phyloP scores from a whole-genome alignment of 148 eudicot genomes.

The Simmondsia chinensis region DNA sequence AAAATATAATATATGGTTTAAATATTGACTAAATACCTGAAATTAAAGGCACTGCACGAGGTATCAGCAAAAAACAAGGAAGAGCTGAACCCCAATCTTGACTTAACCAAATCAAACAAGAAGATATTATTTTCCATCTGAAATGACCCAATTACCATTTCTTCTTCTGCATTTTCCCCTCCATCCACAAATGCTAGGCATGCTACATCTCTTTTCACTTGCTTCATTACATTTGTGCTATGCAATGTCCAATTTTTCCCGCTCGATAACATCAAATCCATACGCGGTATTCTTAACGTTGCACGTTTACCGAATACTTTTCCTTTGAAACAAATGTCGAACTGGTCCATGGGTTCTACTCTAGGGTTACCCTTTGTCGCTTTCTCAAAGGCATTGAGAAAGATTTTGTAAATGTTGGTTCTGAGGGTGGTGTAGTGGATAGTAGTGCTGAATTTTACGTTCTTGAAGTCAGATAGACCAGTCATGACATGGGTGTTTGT shows the following conservation, averaged over 20 bases:
- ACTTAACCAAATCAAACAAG: conserved; percentile 25
- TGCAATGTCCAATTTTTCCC: conserved; percentile 37
- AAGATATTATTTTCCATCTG: conserved; percentile 41
- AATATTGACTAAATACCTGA: no score
- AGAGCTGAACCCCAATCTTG: conserved; percentile 37
- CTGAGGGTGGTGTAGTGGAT: conserved; percentile 6
- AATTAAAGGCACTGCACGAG: conserved; percentile 33
- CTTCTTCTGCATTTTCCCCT: conserved; percentile 17
- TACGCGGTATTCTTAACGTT: conserved; percentile 20
- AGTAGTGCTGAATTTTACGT: conserved; percentile 21
- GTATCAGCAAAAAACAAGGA: conserved; percentile 23
- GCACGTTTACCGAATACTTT: conserved; percentile 11
- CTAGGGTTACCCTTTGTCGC: conserved; percentile 10
- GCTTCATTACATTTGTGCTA: conserved; percentile 28
- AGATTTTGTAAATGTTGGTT: background rate
- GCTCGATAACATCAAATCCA: conserved; percentile 22
- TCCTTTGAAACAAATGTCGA: conserved; percentile 29
- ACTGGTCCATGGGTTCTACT: conserved; percentile 14
- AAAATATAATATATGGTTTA: no score
- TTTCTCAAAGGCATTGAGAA: background rate
- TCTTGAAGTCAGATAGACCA: conserved; percentile 1
- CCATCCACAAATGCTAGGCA: conserved; percentile 42
- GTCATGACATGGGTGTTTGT: background rate
- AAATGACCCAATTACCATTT: conserved; percentile 27
- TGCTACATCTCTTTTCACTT: conserved; percentile 16